Conservation (phyloP, 768 basidiomycete genomes). For the Russula virescens region DNA sequence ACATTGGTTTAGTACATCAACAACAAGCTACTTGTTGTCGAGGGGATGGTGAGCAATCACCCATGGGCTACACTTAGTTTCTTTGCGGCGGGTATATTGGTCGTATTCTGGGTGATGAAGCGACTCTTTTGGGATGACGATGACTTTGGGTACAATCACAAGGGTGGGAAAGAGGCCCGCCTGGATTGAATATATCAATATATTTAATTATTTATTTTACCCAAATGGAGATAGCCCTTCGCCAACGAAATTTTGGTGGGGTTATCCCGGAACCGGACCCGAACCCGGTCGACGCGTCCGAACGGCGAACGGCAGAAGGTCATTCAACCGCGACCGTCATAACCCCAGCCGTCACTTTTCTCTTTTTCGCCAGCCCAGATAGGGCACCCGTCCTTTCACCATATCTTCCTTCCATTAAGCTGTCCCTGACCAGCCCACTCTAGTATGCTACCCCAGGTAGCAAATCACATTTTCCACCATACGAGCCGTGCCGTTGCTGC, state of each 20-base stretch:
- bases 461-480: slow-evolving; percentile 69
- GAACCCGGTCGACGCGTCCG: slow-evolving; percentile 1
- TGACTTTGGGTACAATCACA: background rate
- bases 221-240: background rate
- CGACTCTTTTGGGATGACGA: slow-evolving; percentile 26
- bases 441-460: slow-evolving; percentile 76
- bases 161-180: slow-evolving; percentile 16
- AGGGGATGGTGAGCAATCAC: slow-evolving; percentile 27
- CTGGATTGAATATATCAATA: slow-evolving; percentile 6
- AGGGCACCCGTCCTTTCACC: background rate
- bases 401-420: background rate
- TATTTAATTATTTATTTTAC: slow-evolving; percentile 7
- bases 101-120: slow-evolving; percentile 24
- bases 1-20: slow-evolving; percentile 30
- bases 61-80: slow-evolving; percentile 28
- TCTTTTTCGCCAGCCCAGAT: background rate
- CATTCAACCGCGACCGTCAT: background rate
- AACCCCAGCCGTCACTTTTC: background rate
- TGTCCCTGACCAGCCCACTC: slow-evolving; percentile 6
- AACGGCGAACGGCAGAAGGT: background rate
- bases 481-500: slow-evolving; percentile 71
- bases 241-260: background rate
- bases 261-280: too few species aligned
- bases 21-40: slow-evolving; percentile 27
- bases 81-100: slow-evolving; percentile 22